Evolutionary conservation across 164 flowering plant genomes (phyloP).

Genomic region (Magnolia sinica): DNA sequence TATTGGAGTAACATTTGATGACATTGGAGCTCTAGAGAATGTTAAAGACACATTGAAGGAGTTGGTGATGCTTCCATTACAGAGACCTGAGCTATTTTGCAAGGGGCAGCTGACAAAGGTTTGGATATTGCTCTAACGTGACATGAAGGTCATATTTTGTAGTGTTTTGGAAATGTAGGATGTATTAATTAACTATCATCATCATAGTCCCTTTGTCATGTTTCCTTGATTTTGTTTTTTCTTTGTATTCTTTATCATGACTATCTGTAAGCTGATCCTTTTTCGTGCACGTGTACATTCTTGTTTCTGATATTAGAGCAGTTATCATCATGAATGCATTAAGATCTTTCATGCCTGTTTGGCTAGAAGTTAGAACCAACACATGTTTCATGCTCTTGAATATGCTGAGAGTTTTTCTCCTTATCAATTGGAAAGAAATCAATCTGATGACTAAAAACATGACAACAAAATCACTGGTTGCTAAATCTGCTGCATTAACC

Average conservation of each 20-base stretch:
- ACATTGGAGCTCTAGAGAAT: slow-evolving; percentile 90
- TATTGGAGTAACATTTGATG: slow-evolving; percentile 92
- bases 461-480: too few species aligned
- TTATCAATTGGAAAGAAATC: background rate
- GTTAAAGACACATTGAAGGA: slow-evolving; percentile 97
- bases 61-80: slow-evolving; percentile 96
- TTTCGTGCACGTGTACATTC: background rate
- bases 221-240: too few species aligned
- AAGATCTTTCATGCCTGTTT: background rate
- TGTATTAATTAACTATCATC: background rate
- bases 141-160: background rate
- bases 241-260: background rate
- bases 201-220: background rate
- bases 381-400: background rate
- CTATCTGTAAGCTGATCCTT: background rate
- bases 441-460: too few species aligned
- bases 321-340: too few species aligned
- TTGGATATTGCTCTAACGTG: background rate
- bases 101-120: slow-evolving; percentile 96
- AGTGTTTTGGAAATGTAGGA: background rate
- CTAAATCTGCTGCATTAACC: too few species aligned
- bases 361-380: background rate
- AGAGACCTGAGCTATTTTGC: slow-evolving; percentile 87
- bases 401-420: background rate
- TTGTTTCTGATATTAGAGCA: too few species aligned